Evolutionary conservation across 768 basidiomycete species (phyloP).

Genomic region (Amanita pallidorosea): DNA sequence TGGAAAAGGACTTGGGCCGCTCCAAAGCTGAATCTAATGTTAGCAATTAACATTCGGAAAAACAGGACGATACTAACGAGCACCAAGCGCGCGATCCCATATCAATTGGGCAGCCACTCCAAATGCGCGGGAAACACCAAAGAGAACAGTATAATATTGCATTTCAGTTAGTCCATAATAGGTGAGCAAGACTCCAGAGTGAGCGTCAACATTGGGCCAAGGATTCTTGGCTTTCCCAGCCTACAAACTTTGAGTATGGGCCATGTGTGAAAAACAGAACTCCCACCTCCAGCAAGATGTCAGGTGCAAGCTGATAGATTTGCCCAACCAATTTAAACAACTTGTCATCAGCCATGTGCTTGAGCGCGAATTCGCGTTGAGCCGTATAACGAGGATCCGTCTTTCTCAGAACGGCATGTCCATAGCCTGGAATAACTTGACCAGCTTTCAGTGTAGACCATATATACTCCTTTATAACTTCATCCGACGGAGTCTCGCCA

Average conservation of each 20-base stretch:
- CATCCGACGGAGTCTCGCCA: slow-evolving; percentile 77
- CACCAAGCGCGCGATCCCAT: slow-evolving; percentile 90
- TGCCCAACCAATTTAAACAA: slow-evolving; percentile 92
- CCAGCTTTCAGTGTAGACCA: slow-evolving; percentile 92
- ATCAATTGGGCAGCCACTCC: slow-evolving; percentile 85
- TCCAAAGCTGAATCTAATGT: slow-evolving; percentile 50
- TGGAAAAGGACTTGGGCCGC: slow-evolving; percentile 88
- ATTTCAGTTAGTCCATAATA: slow-evolving; percentile 84
- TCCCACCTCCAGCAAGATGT: slow-evolving; percentile 73
- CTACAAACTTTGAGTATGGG: slow-evolving; percentile 20
- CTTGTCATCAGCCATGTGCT: slow-evolving; percentile 78
- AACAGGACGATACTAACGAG: slow-evolving; percentile 45
- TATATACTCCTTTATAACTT: slow-evolving; percentile 85
- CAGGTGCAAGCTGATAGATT: slow-evolving; percentile 80
- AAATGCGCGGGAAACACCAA: slow-evolving; percentile 92
- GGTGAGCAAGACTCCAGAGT: slow-evolving; percentile 83
- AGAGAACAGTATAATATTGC: slow-evolving; percentile 96
- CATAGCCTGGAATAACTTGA: slow-evolving; percentile 90
- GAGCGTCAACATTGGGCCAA: slow-evolving; percentile 96
- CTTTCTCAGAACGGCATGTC: slow-evolving; percentile 80
- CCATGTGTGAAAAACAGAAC: background rate
- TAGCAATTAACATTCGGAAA: background rate
- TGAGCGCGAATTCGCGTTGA: slow-evolving; percentile 81
- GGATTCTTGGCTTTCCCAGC: slow-evolving; percentile 91
- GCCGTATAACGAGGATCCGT: slow-evolving; percentile 90